phyloP scores from a whole-genome alignment of 2,329 filamentous ascomycete species.

The Xylariomycetidae sp. region DNA sequence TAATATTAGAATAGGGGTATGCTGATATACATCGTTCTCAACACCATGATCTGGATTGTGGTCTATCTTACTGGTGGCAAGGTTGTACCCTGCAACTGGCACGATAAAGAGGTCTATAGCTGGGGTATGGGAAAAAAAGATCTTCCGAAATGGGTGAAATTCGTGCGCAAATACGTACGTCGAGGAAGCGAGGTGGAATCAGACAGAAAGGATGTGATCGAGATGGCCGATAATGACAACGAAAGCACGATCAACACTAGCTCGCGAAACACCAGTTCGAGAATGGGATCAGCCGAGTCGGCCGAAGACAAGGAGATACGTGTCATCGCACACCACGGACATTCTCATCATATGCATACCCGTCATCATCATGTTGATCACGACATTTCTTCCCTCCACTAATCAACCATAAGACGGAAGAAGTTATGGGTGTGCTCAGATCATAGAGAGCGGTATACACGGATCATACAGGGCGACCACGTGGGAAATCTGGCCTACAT shows the following conservation, averaged over 20 bases:
- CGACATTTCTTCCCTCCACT: conserved; percentile 21
- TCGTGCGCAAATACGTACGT: conserved; percentile 24
- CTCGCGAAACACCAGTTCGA: conserved; percentile 23
- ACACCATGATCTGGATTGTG: conserved; percentile 46
- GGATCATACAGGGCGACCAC: too few species aligned
- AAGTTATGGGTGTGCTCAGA: too few species aligned
- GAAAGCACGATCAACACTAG: conserved; percentile 22
- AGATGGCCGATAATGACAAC: conserved; percentile 27
- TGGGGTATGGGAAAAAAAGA: conserved; percentile 49
- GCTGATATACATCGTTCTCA: conserved; percentile 50
- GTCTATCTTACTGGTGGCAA: conserved; percentile 41
- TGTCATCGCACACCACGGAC: conserved; percentile 7
- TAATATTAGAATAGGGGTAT: conserved; percentile 36
- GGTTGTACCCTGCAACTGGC: conserved; percentile 47
- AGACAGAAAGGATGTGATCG: conserved; percentile 23
- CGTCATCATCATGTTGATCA: conserved; percentile 11
- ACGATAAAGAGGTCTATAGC: conserved; percentile 51
- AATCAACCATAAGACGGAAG: too few species aligned
- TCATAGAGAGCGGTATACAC: too few species aligned
- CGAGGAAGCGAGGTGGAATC: conserved; percentile 9
- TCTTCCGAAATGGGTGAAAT: conserved; percentile 53
- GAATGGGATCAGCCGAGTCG: too few species aligned
- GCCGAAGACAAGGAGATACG: conserved; percentile 19
- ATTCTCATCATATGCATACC: too few species aligned
- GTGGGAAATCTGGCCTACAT: too few species aligned